Evolutionary conservation across 2,329 filamentous ascomycete species (phyloP), one percentile per base, ranked within the genome.

Genomic region (Fusarium drepaniforme): DNA sequence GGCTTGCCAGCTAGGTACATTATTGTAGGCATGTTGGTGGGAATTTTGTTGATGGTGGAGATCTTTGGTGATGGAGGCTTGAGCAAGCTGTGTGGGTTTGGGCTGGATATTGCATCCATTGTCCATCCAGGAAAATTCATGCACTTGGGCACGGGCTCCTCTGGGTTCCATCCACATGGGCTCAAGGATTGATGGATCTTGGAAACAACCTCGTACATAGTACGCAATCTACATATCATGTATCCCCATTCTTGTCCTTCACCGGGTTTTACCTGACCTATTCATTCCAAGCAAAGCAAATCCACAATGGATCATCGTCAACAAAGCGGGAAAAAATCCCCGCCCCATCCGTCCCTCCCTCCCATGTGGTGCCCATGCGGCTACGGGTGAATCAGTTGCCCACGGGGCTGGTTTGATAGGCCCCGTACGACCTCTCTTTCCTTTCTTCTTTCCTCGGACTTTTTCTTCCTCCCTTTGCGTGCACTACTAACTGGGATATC

Each of bases 381-480:
- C 18, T 42, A 57, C 42, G 33, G 60, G 42, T 30, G 23, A 53
- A 63, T 35, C 64, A 56, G 58, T 49, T 66, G 35, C 62, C 72
- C 49, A 70, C 57, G 72, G 72, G 65, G 46, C 23, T 58, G 56
- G 44, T n/a, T 49, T 75, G 65, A 75, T 74, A 75, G 62, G 68
- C 33, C 57, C 11, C 15, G 46, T 61, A 64, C 21, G 38, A 57
- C 51, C 42, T 49, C 44, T 28, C 8, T 28, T 65, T 33, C 25
- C 62, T 63, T 75, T 44, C 60, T 75, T 66, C 64, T 74, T 74
- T 74, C 40, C n/a, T 73, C 67, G 70, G 73, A 42, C 63, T 57
- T 46, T 71, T 75, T 67, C 60, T 59, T 60, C 33, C 16, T 11
- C 25, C 25, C 23, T 53, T 72, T 58, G 46, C 58, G 66, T 70